Evolutionary conservation across 345 rosid species (phyloP).

Genomic region (Pistacia integerrima): DNA sequence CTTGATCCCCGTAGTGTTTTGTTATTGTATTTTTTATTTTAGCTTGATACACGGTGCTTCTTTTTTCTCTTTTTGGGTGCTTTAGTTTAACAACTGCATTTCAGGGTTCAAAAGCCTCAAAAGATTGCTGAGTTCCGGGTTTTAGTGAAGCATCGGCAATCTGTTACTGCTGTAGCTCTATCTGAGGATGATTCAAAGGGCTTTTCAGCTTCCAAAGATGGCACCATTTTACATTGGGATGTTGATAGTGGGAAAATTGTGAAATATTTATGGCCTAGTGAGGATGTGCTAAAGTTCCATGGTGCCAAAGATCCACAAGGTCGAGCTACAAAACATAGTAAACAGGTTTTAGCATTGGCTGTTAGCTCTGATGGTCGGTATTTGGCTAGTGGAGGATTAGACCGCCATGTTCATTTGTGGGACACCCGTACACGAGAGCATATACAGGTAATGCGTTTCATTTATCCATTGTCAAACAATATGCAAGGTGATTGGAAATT

Average conservation of each 20-base stretch:
- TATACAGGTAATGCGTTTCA: conserved; percentile 56
- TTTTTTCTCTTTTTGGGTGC: neutral
- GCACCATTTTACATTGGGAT: conserved; percentile 85
- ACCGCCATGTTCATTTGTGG: conserved; percentile 96
- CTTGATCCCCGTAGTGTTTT: neutral
- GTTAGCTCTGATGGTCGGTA: conserved; percentile 90
- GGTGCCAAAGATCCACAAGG: conserved; percentile 82
- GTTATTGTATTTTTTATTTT: neutral
- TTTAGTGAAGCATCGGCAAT: conserved; percentile 66
- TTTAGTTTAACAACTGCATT: conserved; percentile 20
- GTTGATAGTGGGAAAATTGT: conserved; percentile 66
- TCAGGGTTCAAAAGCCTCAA: conserved; percentile 76
- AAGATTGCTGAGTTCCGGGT: conserved; percentile 47
- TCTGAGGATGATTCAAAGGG: conserved; percentile 88
- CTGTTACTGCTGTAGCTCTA: conserved; percentile 83
- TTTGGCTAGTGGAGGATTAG: conserved; percentile 93
- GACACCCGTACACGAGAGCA: conserved; percentile 85
- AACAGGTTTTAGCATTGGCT: conserved; percentile 77
- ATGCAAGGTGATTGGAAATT: conserved; percentile 1
- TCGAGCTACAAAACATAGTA: conserved; percentile 66
- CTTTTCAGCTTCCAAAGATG: conserved; percentile 93
- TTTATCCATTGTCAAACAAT: neutral
- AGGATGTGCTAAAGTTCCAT: conserved; percentile 63
- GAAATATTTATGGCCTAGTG: conserved; percentile 77
- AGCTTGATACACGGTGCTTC: neutral